Conservation (phyloP, 2,329 filamentous ascomycete species). For the Mariannaea elegans region DNA sequence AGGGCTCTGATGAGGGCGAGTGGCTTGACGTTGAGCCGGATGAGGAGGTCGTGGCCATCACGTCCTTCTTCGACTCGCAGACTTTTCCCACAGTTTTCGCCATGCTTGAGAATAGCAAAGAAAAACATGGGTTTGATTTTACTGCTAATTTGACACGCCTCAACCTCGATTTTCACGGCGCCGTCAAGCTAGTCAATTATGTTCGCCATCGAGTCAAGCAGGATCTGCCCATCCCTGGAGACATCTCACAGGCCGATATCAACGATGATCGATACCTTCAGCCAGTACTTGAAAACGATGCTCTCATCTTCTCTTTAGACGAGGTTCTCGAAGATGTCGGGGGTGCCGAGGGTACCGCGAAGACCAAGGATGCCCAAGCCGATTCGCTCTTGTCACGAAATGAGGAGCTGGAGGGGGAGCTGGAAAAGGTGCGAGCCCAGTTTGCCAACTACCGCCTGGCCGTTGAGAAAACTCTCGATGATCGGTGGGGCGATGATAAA, state of each 20-base stretch:
- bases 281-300: constrained; percentile 88
- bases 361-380: constrained; percentile 38
- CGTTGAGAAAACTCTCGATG: constrained; percentile 72
- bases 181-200: constrained; percentile 80
- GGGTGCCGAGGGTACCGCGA: constrained; percentile 55
- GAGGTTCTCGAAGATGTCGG: constrained; percentile 63
- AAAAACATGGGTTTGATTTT: constrained; percentile 74
- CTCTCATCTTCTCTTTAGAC: constrained; percentile 86
- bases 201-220: constrained; percentile 59
- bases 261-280: constrained; percentile 83
- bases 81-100: constrained; percentile 69
- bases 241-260: constrained; percentile 70
- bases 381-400: constrained; percentile 59
- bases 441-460: constrained; percentile 72
- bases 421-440: constrained; percentile 66
- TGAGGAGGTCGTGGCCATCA: constrained; percentile 67
- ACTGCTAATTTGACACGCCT: constrained; percentile 64
- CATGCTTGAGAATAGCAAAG: constrained; percentile 76
- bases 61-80: constrained; percentile 74
- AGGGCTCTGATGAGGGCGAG: constrained; percentile 54
- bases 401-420: constrained; percentile 66
- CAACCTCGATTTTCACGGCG: constrained; percentile 76
- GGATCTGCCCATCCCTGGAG: constrained; percentile 57
- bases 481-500: constrained; percentile 68
- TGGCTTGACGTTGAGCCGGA: constrained; percentile 69